phyloP scores from a whole-genome alignment of 306 rosid species.

The Glycine soja region DNA sequence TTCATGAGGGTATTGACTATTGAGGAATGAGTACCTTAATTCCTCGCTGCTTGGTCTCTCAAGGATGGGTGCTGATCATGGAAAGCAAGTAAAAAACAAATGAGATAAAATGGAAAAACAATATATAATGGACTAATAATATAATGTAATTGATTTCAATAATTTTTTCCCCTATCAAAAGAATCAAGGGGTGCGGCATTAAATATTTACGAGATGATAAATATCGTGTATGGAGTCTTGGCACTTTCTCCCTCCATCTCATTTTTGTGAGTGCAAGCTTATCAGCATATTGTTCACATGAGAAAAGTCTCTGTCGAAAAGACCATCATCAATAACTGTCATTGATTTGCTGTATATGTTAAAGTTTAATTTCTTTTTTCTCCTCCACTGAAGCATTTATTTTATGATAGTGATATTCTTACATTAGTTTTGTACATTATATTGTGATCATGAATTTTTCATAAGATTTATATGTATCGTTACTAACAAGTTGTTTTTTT shows the following conservation, averaged over 20 bases:
- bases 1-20: not conserved
- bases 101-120: constrained; percentile 1
- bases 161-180: not conserved
- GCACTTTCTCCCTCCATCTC: constrained; percentile 65
- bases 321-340: not conserved
- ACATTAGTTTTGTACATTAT: not conserved
- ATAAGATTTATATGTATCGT: not conserved
- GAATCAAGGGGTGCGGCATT: constrained; percentile 6
- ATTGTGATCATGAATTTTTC: not conserved
- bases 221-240: constrained; percentile 64
- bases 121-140: too few relatives aligned
- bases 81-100: constrained; percentile 15
- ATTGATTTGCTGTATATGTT: too few relatives aligned
- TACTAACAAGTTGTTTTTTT: not conserved
- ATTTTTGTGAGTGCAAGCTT: constrained; percentile 63
- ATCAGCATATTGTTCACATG: constrained; percentile 72
- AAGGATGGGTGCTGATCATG: constrained; percentile 46
- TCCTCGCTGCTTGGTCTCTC: constrained; percentile 48
- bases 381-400: too few relatives aligned
- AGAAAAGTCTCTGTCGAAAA: constrained; percentile 66
- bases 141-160: constrained; percentile 2
- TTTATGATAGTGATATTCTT: not conserved
- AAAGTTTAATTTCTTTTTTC: too few relatives aligned
- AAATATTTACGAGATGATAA: constrained; percentile 59
- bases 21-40: constrained; percentile 41